Evolutionary conservation across 164 flowering plant species (phyloP).

Genomic region (Sextonia rubra): DNA sequence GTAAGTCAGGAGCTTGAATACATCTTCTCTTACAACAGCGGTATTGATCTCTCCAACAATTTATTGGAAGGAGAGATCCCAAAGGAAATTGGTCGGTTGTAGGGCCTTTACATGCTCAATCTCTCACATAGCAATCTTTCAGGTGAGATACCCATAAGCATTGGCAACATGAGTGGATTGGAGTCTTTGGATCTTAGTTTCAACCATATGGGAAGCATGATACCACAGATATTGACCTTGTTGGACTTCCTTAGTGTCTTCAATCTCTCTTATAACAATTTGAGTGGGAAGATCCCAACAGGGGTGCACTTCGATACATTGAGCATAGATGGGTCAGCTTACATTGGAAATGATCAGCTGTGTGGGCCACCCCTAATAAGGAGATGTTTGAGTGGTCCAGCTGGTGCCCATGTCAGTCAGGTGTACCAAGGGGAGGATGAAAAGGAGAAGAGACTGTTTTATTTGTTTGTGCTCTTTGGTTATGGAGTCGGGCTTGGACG

Average conservation of each 20-base stretch:
- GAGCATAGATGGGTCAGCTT: constrained; percentile 11
- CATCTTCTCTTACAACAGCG: constrained; percentile 9
- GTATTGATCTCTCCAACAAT: constrained; percentile 19
- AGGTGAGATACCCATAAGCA: constrained; percentile 13
- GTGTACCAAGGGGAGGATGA: not conserved
- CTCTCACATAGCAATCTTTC: constrained; percentile 17
- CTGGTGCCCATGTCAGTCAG: not conserved
- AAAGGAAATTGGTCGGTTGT: constrained; percentile 8
- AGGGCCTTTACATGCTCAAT: constrained; percentile 19
- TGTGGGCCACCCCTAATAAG: constrained; percentile 14
- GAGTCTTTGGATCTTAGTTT: constrained; percentile 20
- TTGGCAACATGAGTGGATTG: constrained; percentile 15
- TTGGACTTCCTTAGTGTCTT: constrained; percentile 13
- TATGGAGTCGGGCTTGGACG: constrained; percentile 14
- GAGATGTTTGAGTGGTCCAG: not conserved
- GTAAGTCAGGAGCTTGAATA: not conserved
- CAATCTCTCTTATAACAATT: constrained; percentile 22
- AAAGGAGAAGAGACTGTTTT: not conserved
- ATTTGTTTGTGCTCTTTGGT: constrained; percentile 3
- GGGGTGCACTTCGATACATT: constrained; percentile 15
- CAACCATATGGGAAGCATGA: constrained; percentile 13
- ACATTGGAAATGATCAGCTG: constrained; percentile 15
- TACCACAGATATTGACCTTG: constrained; percentile 14
- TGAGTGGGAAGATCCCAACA: constrained; percentile 22
- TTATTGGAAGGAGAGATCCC: constrained; percentile 14